These are phyloP conservation scores for Platanthera zijinensis DNA, from an alignment of 106 monocot species.

Conservation along the genomic window DNA sequence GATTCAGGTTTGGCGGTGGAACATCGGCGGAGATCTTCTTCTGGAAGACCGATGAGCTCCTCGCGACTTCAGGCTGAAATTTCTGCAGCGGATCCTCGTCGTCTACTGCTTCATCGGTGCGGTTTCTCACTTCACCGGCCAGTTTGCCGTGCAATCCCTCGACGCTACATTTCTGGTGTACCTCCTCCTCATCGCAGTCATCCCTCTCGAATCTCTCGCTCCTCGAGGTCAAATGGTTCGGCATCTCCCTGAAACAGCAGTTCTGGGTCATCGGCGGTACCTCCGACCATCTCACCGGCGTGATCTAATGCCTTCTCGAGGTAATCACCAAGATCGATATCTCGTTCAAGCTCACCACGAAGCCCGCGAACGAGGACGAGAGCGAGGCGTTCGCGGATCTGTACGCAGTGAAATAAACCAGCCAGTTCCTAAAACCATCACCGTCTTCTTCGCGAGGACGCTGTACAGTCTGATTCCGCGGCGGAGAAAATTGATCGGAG, in stretches of 20 bases:
- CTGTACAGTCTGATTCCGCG: slow-evolving; percentile 5
- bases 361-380: slow-evolving; percentile 8
- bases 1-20: slow-evolving; percentile 56
- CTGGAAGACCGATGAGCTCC: slow-evolving; percentile 72
- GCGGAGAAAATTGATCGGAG: slow-evolving; percentile 13
- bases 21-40: slow-evolving; percentile 93
- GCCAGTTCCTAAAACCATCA: slow-evolving; percentile 10
- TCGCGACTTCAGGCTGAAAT: slow-evolving; percentile 51
- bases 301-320: slow-evolving; percentile 38
- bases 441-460: slow-evolving; percentile 10
- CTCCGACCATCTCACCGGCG: slow-evolving; percentile 81
- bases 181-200: slow-evolving; percentile 71
- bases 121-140: slow-evolving; percentile 77
- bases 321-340: slow-evolving; percentile 10
- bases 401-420: slow-evolving; percentile 5
- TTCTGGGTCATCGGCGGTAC: slow-evolving; percentile 94
- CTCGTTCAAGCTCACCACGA: slow-evolving; percentile 11
- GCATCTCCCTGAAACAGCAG: slow-evolving; percentile 79
- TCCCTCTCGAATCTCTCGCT: slow-evolving; percentile 57
- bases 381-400: slow-evolving; percentile 4
- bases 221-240: slow-evolving; percentile 85
- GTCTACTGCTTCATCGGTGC: slow-evolving; percentile 87
- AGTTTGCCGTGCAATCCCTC: slow-evolving; percentile 70
- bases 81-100: slow-evolving; percentile 79
- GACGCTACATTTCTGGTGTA: slow-evolving; percentile 67